Percentiles rank a stretch among this genome's conserved stretches.
These are phyloP conservation scores for Waltergamsia citrina DNA, from an alignment of 2,329 filamentous ascomycete species.

Conservation along the genomic window DNA sequence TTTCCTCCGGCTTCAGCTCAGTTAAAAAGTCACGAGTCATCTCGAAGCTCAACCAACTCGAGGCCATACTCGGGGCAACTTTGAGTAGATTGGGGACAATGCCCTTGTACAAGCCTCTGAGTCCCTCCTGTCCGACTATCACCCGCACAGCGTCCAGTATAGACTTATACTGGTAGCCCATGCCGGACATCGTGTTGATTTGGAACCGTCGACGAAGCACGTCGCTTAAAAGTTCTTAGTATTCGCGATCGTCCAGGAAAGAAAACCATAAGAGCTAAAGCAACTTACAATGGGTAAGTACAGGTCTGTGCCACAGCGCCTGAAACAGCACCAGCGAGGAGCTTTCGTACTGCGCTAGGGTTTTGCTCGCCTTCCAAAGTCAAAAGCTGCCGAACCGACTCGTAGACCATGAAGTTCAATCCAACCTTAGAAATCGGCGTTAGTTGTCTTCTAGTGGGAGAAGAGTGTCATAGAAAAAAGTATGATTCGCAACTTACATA, in stretches of 20 bases:
- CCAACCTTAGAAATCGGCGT: constrained; percentile 55
- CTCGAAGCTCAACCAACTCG: constrained; percentile 96
- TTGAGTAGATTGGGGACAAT: constrained; percentile 93
- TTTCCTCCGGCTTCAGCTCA: constrained; percentile 37
- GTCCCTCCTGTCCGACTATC: constrained; percentile 76
- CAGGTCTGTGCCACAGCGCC: constrained; percentile 94
- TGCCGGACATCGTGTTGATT: constrained; percentile 97
- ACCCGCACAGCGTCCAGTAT: constrained; percentile 74
- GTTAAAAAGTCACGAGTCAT: constrained; percentile 82
- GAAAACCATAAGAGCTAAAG: background rate
- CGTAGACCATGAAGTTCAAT: constrained; percentile 98
- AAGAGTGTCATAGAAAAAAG: too few species aligned
- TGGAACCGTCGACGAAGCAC: constrained; percentile 91
- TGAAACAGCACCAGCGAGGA: constrained; percentile 86
- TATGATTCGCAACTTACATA: constrained; percentile 67
- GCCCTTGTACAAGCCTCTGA: constrained; percentile 86
- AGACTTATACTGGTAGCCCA: constrained; percentile 91
- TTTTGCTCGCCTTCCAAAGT: constrained; percentile 84
- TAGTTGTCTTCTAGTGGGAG: background rate
- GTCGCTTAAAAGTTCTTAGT: constrained; percentile 46
- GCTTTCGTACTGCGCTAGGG: constrained; percentile 68
- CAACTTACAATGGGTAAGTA: constrained; percentile 89
- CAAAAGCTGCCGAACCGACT: constrained; percentile 72
- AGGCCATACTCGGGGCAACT: constrained; percentile 96
- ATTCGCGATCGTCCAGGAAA: constrained; percentile 2